phyloP scores from a whole-genome alignment of 2,329 filamentous ascomycete species.

The Colletotrichum magnum region DNA sequence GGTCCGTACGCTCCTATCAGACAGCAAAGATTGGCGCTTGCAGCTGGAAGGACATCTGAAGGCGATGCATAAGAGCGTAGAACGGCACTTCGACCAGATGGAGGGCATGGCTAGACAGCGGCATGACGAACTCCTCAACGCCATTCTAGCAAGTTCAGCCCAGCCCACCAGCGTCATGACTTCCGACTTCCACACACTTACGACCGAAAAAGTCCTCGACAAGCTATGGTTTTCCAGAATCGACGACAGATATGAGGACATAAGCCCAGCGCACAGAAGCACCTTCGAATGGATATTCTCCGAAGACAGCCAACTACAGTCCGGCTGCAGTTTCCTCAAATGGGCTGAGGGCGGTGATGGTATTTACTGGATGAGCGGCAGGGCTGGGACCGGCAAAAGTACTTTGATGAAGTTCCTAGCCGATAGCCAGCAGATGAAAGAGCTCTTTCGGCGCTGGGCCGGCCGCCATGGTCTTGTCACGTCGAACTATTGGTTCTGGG shows the following conservation, averaged over 20 bases:
- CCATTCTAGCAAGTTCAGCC: neutral
- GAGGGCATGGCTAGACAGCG: neutral
- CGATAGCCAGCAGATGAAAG: too few relatives aligned
- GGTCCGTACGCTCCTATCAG: neutral
- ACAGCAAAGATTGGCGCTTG: neutral
- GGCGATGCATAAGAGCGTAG: neutral
- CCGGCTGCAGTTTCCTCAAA: neutral
- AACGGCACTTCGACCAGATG: neutral
- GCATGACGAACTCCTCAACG: neutral
- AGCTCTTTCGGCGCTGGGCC: neutral
- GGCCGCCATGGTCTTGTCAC: neutral
- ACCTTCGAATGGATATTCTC: neutral
- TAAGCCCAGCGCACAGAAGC: neutral
- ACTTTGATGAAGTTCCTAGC: conserved; percentile 3
- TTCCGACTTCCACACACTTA: neutral
- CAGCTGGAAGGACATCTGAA: neutral
- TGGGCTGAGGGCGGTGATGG: neutral
- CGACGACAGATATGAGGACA: conserved; percentile 10
- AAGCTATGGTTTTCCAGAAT: neutral
- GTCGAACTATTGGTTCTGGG: conserved; percentile 1
- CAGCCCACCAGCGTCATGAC: neutral
- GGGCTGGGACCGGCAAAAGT: conserved; percentile 1
- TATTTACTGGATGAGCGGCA: neutral
- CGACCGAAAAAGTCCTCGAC: neutral
- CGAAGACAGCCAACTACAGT: too few relatives aligned